phyloP scores from a whole-genome alignment of 2,329 filamentous ascomycete species.

The Microdochium nivale region DNA sequence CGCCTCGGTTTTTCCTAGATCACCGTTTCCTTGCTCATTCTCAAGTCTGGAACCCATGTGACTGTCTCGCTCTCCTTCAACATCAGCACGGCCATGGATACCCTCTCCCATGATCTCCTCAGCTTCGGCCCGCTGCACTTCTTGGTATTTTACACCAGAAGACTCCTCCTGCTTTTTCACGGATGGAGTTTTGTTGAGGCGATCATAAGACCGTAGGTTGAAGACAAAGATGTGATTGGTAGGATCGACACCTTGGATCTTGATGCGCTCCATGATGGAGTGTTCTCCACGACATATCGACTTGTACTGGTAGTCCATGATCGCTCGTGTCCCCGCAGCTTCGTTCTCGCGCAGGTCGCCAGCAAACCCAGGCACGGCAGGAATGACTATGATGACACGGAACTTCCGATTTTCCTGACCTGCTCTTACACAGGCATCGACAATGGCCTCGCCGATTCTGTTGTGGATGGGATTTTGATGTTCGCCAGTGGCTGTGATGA shows the following conservation, averaged over 20 bases:
- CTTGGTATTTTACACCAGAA: slow-evolving; percentile 75
- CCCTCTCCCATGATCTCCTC: slow-evolving; percentile 77
- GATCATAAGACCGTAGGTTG: slow-evolving; percentile 87
- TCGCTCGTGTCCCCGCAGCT: slow-evolving; percentile 79
- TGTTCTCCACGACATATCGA: slow-evolving; percentile 87
- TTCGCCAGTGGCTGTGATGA: slow-evolving; percentile 91
- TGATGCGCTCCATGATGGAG: slow-evolving; percentile 78
- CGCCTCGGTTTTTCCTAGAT: slow-evolving; percentile 31
- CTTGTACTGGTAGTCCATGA: slow-evolving; percentile 99
- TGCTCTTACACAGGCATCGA: slow-evolving; percentile 78
- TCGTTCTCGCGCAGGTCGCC: slow-evolving; percentile 80
- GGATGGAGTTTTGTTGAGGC: slow-evolving; percentile 72
- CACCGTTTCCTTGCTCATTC: slow-evolving; percentile 22
- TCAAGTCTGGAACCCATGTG: slow-evolving; percentile 37
- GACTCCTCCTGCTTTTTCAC: slow-evolving; percentile 69
- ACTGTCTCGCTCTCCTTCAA: slow-evolving; percentile 34
- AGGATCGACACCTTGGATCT: slow-evolving; percentile 67
- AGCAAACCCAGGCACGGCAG: slow-evolving; percentile 87
- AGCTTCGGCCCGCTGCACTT: slow-evolving; percentile 80
- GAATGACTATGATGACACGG: slow-evolving; percentile 81
- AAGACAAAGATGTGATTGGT: slow-evolving; percentile 82
- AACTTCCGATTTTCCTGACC: slow-evolving; percentile 81
- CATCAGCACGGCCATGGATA: slow-evolving; percentile 50
- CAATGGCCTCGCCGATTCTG: slow-evolving; percentile 78
- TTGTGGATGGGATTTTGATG: slow-evolving; percentile 81